Conservation (phyloP, 2,329 filamentous ascomycete genomes). For the Fusarium avenaceum region DNA sequence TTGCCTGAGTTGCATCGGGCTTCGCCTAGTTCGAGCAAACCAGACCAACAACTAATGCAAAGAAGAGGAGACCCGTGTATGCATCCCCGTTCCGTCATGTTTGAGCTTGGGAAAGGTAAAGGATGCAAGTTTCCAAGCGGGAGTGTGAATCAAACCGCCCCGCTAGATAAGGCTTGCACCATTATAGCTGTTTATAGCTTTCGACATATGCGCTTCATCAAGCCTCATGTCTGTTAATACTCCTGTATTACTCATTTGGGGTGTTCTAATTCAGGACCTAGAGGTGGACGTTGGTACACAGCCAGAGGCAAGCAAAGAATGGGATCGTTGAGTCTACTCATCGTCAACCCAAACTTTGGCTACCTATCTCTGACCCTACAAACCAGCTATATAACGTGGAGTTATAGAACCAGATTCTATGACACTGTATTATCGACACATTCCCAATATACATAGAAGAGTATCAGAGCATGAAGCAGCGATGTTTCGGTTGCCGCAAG, state of each 20-base stretch:
- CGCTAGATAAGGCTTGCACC: slow-evolving; percentile 25
- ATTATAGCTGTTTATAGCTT: slow-evolving; percentile 41
- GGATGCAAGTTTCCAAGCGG: slow-evolving; percentile 28
- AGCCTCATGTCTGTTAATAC: slow-evolving; percentile 36
- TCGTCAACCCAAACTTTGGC: not conserved
- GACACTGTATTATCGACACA: slow-evolving; percentile 23
- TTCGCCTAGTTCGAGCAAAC: slow-evolving; percentile 21
- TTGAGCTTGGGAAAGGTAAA: slow-evolving; percentile 20
- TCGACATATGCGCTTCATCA: slow-evolving; percentile 27
- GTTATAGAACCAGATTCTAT: not conserved
- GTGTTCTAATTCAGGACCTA: slow-evolving; percentile 20
- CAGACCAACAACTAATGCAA: slow-evolving; percentile 5
- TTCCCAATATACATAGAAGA: slow-evolving; percentile 13
- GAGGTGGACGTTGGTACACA: slow-evolving; percentile 11
- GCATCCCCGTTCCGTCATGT: slow-evolving; percentile 5
- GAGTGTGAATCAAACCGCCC: slow-evolving; percentile 28
- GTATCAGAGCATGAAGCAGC: slow-evolving; percentile 23
- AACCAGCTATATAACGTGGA: slow-evolving; percentile 20
- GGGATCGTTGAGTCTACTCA: not conserved
- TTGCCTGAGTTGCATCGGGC: slow-evolving; percentile 1
- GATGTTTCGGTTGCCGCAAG: slow-evolving; percentile 23
- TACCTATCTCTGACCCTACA: not conserved
- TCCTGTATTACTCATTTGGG: slow-evolving; percentile 39
- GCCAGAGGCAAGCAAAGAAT: slow-evolving; percentile 1
- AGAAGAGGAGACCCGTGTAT: slow-evolving; percentile 9